phyloP scores from a whole-genome alignment of 1,139 yeast species.

The Debaryomyces sp. region DNA sequence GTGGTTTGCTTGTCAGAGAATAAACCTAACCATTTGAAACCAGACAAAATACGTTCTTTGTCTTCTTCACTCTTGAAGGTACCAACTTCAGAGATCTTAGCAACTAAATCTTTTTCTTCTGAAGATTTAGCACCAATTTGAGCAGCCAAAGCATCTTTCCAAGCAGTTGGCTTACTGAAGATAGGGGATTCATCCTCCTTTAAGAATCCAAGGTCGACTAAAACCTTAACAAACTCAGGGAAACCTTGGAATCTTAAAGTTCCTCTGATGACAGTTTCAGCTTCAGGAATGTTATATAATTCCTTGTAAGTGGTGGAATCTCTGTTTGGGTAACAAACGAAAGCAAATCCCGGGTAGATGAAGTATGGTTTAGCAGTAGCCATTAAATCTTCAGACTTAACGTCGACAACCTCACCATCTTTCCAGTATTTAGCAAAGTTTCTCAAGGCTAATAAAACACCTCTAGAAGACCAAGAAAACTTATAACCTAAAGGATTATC shows the following conservation, averaged over 20 bases:
- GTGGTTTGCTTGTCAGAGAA: conserved; percentile 75
- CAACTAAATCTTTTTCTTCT: conserved; percentile 70
- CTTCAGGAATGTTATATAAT: conserved; percentile 93
- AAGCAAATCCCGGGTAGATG: conserved; percentile 93
- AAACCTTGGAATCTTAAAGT: conserved; percentile 97
- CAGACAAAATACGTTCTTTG: conserved; percentile 82
- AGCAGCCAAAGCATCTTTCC: conserved; percentile 87
- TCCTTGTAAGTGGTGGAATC: conserved; percentile 94
- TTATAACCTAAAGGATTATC: conserved; percentile 98
- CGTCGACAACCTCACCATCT: conserved; percentile 79
- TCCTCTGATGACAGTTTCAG: conserved; percentile 95
- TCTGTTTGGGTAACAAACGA: conserved; percentile 96
- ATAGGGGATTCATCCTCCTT: conserved; percentile 69
- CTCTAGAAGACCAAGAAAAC: conserved; percentile 99
- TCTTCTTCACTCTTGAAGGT: conserved; percentile 80
- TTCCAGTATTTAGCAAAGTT: conserved; percentile 89
- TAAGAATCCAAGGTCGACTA: conserved; percentile 92
- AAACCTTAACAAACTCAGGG: conserved; percentile 95
- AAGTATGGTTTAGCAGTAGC: conserved; percentile 92
- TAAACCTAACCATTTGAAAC: conserved; percentile 92
- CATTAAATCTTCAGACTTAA: conserved; percentile 91
- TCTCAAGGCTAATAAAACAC: conserved; percentile 92
- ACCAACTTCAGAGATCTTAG: conserved; percentile 77
- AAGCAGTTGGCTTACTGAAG: conserved; percentile 62
- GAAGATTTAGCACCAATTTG: conserved; percentile 75